phyloP scores from a whole-genome alignment of 495 filamentous ascomycete species.

The Hypoxylon fragiforme region DNA sequence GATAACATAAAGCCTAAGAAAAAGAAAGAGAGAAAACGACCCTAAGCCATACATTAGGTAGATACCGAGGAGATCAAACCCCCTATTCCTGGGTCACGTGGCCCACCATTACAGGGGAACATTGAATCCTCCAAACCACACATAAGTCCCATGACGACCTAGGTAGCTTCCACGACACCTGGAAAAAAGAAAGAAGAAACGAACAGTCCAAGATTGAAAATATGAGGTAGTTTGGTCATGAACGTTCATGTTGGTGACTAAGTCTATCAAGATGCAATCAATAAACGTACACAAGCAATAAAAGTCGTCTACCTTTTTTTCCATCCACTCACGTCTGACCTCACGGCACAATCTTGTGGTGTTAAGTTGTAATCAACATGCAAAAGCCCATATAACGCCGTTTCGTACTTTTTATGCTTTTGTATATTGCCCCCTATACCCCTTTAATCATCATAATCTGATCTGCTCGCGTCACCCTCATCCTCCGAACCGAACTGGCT shows the following conservation, averaged over 20 bases:
- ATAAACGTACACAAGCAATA: neutral
- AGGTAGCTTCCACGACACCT: neutral
- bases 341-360: conserved; percentile 21
- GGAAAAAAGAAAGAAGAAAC: neutral
- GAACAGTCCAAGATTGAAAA: neutral
- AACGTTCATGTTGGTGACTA: conserved; percentile 28
- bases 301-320: conserved; percentile 9
- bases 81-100: too few species aligned
- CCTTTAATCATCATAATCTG: conserved; percentile 6
- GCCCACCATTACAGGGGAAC: too few species aligned
- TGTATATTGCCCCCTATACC: conserved; percentile 14
- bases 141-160: neutral
- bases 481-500: conserved; percentile 23
- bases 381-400: conserved; percentile 18
- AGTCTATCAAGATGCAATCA: conserved; percentile 16
- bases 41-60: too few species aligned
- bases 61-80: too few species aligned
- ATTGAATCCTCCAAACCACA: neutral
- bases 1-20: too few species aligned
- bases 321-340: conserved; percentile 3
- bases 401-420: conserved; percentile 9
- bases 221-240: conserved; percentile 8
- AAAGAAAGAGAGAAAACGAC: too few species aligned
- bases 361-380: conserved; percentile 1
- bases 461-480: conserved; percentile 14